Base-by-base conservation (phyloP, 2,329 filamentous ascomycete genomes). In the Aspergillus ochraceoroseus region DNA sequence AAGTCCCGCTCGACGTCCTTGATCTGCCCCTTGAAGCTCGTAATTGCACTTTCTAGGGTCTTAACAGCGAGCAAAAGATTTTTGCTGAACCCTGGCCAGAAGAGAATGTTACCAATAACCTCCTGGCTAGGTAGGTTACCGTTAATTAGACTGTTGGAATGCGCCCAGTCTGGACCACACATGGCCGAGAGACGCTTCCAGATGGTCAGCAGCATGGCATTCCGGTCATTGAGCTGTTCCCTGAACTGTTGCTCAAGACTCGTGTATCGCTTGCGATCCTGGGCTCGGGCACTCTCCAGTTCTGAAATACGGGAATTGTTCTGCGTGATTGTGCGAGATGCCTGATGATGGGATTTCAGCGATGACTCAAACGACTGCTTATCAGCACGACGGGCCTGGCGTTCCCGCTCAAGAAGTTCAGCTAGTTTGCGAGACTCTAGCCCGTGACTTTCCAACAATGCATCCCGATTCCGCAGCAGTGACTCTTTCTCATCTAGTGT, bases 331-430 rank as follows among this genome's bases (percentile, higher is more conserved):
- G 86, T 92, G 20, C 87, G 80, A n/a, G 83, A 82, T 7, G 92
- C 85, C 50, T 92, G 87, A 45, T 89, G 83, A 44, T 94, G 85
- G 2, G 85, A 88, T 58, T 87, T 88, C 54, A 94, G 83, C 55
- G 87, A 84, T 25, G 85, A 86, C 55, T 98, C 92, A 54, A 87
- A 94, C 43, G 89, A 82, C 47, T 86, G 79, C 60, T 88, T 88
- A 44, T 94, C 92, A 55, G 87, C 85, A 48, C 87, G 83, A 54
- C 94, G 87, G 14, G 79, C 79, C 50, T 86, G 78, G 9, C 88
- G 81, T 66, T 98, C 92, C 56, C 94, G 94, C 35, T 96, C 90
- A 9, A 96, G 80, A 38, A 95, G 74, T 51, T 96, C 90, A 1
- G 82, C 81, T 7, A 96, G 72, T 55, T 88, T 88, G 44, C 86